Evolutionary conservation across 495 filamentous ascomycete genomes (phyloP), one percentile per base, ranked within the genome.

Genomic region (Aspergillus conjunctus): DNA sequence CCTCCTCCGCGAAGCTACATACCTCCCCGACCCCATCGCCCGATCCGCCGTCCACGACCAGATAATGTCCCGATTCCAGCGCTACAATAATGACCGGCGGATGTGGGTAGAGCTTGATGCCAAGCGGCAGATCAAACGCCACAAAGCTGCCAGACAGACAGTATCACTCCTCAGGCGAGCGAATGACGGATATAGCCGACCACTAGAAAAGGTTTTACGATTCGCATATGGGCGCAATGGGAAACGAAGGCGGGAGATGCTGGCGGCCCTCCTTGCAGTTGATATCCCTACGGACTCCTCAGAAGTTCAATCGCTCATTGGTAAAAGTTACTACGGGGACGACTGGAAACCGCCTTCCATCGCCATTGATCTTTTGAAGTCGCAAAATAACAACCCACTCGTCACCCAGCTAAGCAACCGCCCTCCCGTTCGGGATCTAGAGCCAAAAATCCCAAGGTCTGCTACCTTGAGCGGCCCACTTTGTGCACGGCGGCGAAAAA

Each of bases 1-100:
- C 37, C 81, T 95, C 7, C 86, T 97, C 49, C 91, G 93, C 62
- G 88, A 97, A 79, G 83, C 86, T 22, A 86, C 88, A 58, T 96
- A 96, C 69, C 86, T 98, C 22, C 92, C 92, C 12, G 89, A 92
- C 69, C 75, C 85, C 4, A 68, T 83, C 51, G 88, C 89, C 30
- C 86, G 87, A 43, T 65, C 67, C 21, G 88, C 84, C 68, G 73
- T 90, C 64, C 77, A 78, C 60, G 62, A 78, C 17, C 77, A 87
- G 62, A 79, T 92, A 60, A 63, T 84, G 44, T 21, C 65, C 18
- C 83, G 88, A 51, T 97, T 82, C 65, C 79, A 79, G 31, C 67
- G 67, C 31, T 56, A 68, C 55, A 51, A 53, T 44, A 22, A 67
- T 34, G 51, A 65, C 11, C 15, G 12, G 32, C 32, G 50, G 58